phyloP scores from a whole-genome alignment of 139 green algal genomes.

The Closterium sp. region DNA sequence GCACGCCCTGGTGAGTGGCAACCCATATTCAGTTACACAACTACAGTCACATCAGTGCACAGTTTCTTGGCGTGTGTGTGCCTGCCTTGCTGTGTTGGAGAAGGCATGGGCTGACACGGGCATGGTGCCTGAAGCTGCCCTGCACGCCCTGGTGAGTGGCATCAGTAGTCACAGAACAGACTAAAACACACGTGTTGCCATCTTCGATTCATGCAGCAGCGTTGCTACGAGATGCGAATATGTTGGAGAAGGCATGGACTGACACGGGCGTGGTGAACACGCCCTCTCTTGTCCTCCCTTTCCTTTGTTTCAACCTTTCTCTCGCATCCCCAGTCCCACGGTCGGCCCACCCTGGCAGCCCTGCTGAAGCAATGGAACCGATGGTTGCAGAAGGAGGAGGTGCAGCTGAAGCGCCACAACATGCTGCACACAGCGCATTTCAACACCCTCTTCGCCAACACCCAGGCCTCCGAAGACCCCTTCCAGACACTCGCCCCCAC shows the following conservation, averaged over 20 bases:
- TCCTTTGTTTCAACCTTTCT: background rate
- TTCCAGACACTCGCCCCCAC: background rate
- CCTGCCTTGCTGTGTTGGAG: too few relatives aligned
- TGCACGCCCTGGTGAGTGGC: background rate
- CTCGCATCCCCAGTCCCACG: background rate
- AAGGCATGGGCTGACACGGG: too few relatives aligned
- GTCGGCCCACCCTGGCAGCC: background rate
- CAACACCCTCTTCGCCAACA: background rate
- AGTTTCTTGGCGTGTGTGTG: too few relatives aligned
- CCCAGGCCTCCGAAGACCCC: background rate
- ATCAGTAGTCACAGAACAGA: background rate
- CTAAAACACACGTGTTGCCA: too few relatives aligned
- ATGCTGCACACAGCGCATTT: background rate
- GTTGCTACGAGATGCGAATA: too few relatives aligned
- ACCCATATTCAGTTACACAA: too few relatives aligned
- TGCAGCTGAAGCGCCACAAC: background rate
- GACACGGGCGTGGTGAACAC: too few relatives aligned
- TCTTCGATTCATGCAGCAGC: too few relatives aligned
- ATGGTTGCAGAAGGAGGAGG: conserved; percentile 23
- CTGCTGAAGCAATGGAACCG: conserved; percentile 37
- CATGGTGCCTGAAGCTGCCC: too few relatives aligned
- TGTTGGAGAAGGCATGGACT: too few relatives aligned
- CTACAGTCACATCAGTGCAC: too few relatives aligned
- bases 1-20: conserved; percentile 29
- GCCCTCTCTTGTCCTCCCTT: background rate